Evolutionary conservation across 208 protist species (phyloP), one percentile per base, ranked within the genome.

Genomic region (Acanthamoeba culbertsoni): DNA sequence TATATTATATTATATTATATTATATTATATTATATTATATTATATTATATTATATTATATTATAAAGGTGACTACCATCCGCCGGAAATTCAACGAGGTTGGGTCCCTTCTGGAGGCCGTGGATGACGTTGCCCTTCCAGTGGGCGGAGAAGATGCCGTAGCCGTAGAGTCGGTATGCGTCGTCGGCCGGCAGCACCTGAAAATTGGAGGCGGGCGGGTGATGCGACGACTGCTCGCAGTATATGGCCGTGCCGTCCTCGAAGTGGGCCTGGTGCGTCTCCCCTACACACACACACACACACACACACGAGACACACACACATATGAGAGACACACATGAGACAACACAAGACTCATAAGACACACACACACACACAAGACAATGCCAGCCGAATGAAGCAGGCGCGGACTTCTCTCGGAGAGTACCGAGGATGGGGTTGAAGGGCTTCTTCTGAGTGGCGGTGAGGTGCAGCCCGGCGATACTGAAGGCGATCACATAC

Each of bases 381-480:
- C n/a, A n/a, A n/a, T n/a, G n/a, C n/a, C n/a, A n/a, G n/a, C n/a
- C n/a, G n/a, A n/a, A n/a, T n/a, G n/a, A n/a, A n/a, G n/a, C n/a
- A n/a, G n/a, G n/a, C n/a, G n/a, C n/a, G n/a, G n/a, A n/a, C n/a
- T n/a, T n/a, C n/a, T n/a, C n/a, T n/a, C n/a, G n/a, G n/a, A 59
- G 51, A 59, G 63, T 77, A 77, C 68, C 68, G 14, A 94, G 51
- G 57, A 94, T 94, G 42, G 95, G 95, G 65, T 96, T 96, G 35
- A 96, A 96, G 75, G 95, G 95, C 90, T 96, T 96, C 4, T 75
- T 28, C 14, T 93, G 62, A 0, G 82, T 94, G 8, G 33, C 53
- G n/a, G 95, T 94, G 7, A 94, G 46, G 59, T 94, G 82, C 10
- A 95, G 42, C 18, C 95, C 95, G 18, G 92, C 77, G 31, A 96